Evolutionary conservation across 2,329 filamentous ascomycete genomes (phyloP).

Genomic region (Colletotrichum orbiculare): DNA sequence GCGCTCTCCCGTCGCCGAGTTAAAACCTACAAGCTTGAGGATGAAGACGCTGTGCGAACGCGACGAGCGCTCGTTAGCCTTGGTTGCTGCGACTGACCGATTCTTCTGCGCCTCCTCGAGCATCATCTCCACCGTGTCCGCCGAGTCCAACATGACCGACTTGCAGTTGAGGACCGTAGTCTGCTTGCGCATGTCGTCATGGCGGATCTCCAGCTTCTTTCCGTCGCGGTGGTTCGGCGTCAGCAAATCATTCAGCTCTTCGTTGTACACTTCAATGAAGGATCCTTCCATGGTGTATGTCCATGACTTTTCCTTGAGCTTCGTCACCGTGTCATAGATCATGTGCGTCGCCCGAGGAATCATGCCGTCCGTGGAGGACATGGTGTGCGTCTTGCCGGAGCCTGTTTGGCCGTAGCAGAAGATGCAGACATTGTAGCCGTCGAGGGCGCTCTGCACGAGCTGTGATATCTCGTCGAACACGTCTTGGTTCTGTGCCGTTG

Average conservation of each 20-base stretch:
- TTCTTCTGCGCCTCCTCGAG: slow-evolving; percentile 85
- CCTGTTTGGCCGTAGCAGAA: slow-evolving; percentile 99
- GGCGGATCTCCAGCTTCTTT: slow-evolving; percentile 88
- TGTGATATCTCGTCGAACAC: slow-evolving; percentile 98
- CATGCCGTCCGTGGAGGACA: slow-evolving; percentile 93
- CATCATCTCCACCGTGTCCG: slow-evolving; percentile 82
- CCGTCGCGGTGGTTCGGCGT: slow-evolving; percentile 66
- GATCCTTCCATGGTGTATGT: slow-evolving; percentile 92
- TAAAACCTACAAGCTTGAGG: slow-evolving; percentile 79
- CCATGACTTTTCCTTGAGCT: slow-evolving; percentile 92
- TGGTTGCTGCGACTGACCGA: slow-evolving; percentile 94
- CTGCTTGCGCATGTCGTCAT: slow-evolving; percentile 84
- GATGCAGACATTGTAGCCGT: slow-evolving; percentile 98
- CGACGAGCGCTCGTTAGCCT: slow-evolving; percentile 93
- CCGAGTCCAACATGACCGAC: slow-evolving; percentile 80
- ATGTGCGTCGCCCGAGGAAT: slow-evolving; percentile 93
- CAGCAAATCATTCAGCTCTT: slow-evolving; percentile 92
- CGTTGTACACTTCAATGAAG: slow-evolving; percentile 98
- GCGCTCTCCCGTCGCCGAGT: slow-evolving; percentile 80
- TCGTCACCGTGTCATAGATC: slow-evolving; percentile 89
- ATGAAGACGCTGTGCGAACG: slow-evolving; percentile 98
- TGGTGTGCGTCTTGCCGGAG: slow-evolving; percentile 95
- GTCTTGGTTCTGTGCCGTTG: slow-evolving; percentile 80
- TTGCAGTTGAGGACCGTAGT: slow-evolving; percentile 86
- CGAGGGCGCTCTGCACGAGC: slow-evolving; percentile 93